Evolutionary conservation across 2,329 filamentous ascomycete species (phyloP), one percentile per base, ranked within the genome.

Genomic region (Exophiala sp.): DNA sequence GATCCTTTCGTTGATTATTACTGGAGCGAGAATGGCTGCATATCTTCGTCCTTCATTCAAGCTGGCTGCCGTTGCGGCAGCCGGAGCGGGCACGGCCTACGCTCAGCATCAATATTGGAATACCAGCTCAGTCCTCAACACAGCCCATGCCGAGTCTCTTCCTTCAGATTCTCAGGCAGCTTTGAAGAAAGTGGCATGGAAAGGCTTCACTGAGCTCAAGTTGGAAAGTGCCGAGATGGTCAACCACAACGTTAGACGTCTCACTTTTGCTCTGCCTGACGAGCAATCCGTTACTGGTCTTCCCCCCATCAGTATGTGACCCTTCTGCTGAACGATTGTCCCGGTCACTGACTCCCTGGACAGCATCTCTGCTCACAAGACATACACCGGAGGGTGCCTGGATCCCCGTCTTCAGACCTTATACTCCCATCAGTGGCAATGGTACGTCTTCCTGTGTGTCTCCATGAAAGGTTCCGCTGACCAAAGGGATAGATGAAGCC

Each of bases 321-420:
- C 11, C n/a, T 39, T 22, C 24, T 6, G 13, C 19, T 14, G 23
- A 9, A 19, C 16, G 39, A 9, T 21, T 11, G 30, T 19, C 4
- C 8, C 8, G 35, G 9, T 22, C n/a, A 29, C 48, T 57, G 16
- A 58, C 34, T 16, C 35, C 11, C 30, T 13, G 42, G 11, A 16
- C 46, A 76, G 74, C 69, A 67, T 74, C 83, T 2, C 67, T 86
- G 1, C 69, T 86, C 30, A 82, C 81, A 1, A 63, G 79, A 32
- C 76, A 81, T 2, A 78, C 77, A 56, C 81, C 82, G 0, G 65
- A 74, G 9, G 79, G 78, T 5, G 64, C 71, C 42, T 78, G 73
- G 70, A 62, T 81, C 2, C 83, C 83, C 0, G 77, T 78, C 1
- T 64, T 82, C 9, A 71, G 83, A 35, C 83, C 83, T 0, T 86